Evolutionary conservation across 1,139 yeast genomes (phyloP).

Genomic region (Saccharomycopsis hybrid): DNA sequence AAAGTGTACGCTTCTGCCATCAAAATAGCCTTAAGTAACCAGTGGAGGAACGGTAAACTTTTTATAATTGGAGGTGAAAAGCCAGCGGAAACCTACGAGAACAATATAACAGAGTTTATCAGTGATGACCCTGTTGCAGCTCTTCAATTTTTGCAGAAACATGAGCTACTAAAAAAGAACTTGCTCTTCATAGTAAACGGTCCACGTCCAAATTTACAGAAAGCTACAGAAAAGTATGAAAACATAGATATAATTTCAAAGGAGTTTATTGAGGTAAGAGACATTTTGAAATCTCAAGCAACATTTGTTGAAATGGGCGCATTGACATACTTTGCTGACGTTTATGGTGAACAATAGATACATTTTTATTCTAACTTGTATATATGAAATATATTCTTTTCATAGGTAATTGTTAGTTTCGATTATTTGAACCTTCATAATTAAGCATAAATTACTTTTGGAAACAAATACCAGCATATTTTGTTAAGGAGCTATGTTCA

Average conservation of each 20-base stretch:
- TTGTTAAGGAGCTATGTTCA: too few species aligned
- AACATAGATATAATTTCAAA: slow-evolving; percentile 63
- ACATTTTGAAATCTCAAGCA: slow-evolving; percentile 72
- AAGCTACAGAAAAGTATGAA: slow-evolving; percentile 35
- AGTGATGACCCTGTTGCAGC: slow-evolving; percentile 47
- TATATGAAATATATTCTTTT: too few species aligned
- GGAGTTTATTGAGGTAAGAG: slow-evolving; percentile 81
- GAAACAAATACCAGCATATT: too few species aligned
- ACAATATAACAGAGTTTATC: slow-evolving; percentile 37
- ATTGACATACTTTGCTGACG: slow-evolving; percentile 45
- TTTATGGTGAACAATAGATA: slow-evolving; percentile 20
- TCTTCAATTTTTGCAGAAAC: slow-evolving; percentile 50
- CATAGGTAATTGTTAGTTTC: too few species aligned
- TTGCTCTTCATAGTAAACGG: slow-evolving; percentile 61
- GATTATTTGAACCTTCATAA: too few species aligned
- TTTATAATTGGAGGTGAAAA: slow-evolving; percentile 57
- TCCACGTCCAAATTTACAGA: slow-evolving; percentile 45
- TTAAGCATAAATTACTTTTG: too few species aligned
- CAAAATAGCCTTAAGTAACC: slow-evolving; percentile 74
- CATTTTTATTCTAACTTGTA: background rate
- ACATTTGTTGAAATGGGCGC: slow-evolving; percentile 72
- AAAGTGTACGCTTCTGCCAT: slow-evolving; percentile 72
- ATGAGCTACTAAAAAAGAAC: slow-evolving; percentile 47
- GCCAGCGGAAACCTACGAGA: slow-evolving; percentile 25
- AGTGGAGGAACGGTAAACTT: slow-evolving; percentile 68